Conservation (phyloP, 306 rosid genomes). For the Acacia acuminata region DNA sequence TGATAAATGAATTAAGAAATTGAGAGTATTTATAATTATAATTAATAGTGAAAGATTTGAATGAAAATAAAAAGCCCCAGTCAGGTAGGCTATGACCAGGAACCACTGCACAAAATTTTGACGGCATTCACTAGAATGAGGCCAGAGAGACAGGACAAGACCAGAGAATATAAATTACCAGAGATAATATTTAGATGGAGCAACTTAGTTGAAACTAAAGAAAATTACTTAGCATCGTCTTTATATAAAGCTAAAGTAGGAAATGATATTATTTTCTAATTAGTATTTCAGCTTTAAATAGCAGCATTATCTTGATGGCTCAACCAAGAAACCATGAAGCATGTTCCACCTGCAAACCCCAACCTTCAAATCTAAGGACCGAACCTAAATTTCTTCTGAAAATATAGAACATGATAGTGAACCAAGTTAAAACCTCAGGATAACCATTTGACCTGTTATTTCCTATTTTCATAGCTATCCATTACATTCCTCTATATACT, state of each 20-base stretch:
- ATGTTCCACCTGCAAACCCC: not conserved
- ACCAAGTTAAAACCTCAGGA: not conserved
- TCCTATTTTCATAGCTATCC: not conserved
- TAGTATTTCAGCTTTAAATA: too few relatives aligned
- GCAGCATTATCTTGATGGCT: not conserved
- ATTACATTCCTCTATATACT: not conserved
- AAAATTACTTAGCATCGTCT: not conserved
- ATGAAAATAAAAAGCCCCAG: not conserved
- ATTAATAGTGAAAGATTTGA: too few relatives aligned
- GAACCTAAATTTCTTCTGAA: not conserved
- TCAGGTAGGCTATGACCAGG: not conserved
- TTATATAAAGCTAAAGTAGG: not conserved
- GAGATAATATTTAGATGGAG: not conserved
- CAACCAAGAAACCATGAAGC: not conserved
- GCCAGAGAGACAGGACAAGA: not conserved
- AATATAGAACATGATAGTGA: not conserved
- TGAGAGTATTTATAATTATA: too few relatives aligned
- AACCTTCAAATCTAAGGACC: conserved; percentile 3
- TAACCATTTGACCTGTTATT: not conserved
- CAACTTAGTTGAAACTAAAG: not conserved
- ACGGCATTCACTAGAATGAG: not conserved
- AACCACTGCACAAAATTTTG: not conserved
- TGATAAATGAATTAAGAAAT: too few relatives aligned
- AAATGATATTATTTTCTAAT: not conserved
- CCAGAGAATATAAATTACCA: not conserved